These are phyloP conservation scores for Pseudopyricularia cyperi DNA, from an alignment of 2,329 filamentous ascomycete species.

Conservation along the genomic window DNA sequence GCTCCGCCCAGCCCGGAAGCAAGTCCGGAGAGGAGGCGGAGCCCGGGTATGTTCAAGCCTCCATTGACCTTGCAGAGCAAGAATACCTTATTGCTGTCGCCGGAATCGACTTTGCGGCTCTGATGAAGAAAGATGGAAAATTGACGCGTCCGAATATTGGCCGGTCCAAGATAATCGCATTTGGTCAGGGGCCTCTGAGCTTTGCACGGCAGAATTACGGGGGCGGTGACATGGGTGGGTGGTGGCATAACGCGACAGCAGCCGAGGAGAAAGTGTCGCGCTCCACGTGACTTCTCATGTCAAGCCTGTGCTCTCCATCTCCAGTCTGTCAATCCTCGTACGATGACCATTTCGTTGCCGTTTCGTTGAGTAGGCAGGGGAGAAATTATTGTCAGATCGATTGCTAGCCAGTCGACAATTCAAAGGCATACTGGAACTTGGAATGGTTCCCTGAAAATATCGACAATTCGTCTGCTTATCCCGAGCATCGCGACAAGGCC, in stretches of 20 bases:
- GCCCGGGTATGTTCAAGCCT: neutral
- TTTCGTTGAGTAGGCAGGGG: no score
- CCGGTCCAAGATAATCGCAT: neutral
- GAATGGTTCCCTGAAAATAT: no score
- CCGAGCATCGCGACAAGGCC: neutral
- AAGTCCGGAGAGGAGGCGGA: neutral
- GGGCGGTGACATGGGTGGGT: neutral
- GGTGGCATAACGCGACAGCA: neutral
- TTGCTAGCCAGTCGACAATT: no score
- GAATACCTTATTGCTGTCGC: neutral
- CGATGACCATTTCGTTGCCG: no score
- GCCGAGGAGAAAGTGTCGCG: neutral
- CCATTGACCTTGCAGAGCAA: neutral
- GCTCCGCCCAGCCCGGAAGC: neutral
- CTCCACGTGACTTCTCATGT: no score
- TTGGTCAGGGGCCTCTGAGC: neutral
- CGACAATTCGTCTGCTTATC: neutral
- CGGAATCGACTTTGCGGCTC: neutral
- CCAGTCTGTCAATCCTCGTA: no score
- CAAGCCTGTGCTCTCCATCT: no score
- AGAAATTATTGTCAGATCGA: no score
- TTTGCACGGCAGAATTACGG: neutral
- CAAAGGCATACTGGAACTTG: no score
- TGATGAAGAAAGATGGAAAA: neutral
- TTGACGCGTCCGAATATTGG: no score